Evolutionary conservation across 306 rosid species (phyloP).

Genomic region (Ochetophila trinervis): DNA sequence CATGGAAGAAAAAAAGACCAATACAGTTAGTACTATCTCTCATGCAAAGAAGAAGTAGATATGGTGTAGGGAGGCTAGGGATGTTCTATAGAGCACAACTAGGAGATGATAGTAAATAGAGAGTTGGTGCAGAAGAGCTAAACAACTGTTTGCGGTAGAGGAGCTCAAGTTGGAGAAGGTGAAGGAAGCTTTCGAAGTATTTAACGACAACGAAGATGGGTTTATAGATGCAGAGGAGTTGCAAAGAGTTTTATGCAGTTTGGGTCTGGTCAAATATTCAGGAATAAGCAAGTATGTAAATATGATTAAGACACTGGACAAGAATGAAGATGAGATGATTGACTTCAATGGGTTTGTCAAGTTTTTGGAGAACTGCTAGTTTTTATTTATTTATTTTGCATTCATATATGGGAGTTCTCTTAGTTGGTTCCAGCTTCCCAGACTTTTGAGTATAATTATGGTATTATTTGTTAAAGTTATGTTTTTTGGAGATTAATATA

Average conservation of each 20-base stretch:
- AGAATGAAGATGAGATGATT: conserved; percentile 41
- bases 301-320: conserved; percentile 41
- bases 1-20: too few relatives aligned
- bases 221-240: conserved; percentile 43
- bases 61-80: conserved; percentile 37
- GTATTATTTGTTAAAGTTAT: too few relatives aligned
- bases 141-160: conserved; percentile 28
- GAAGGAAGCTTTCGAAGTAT: conserved; percentile 47
- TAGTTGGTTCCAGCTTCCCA: too few relatives aligned
- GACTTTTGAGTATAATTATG: too few relatives aligned
- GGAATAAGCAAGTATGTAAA: conserved; percentile 23
- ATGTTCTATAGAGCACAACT: background rate
- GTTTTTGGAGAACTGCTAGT: conserved; percentile 31
- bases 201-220: conserved; percentile 51
- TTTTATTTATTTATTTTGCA: too few relatives aligned
- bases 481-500: too few relatives aligned
- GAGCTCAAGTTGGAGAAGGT: conserved; percentile 44
- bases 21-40: too few relatives aligned
- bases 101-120: conserved; percentile 5
- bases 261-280: conserved; percentile 32
- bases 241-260: conserved; percentile 24
- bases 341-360: conserved; percentile 40
- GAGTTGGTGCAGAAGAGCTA: conserved; percentile 26
- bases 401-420: background rate
- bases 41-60: conserved; percentile 30